Evolutionary conservation across 768 basidiomycete species (phyloP).

Genomic region (Kwoniella bestiolae): DNA sequence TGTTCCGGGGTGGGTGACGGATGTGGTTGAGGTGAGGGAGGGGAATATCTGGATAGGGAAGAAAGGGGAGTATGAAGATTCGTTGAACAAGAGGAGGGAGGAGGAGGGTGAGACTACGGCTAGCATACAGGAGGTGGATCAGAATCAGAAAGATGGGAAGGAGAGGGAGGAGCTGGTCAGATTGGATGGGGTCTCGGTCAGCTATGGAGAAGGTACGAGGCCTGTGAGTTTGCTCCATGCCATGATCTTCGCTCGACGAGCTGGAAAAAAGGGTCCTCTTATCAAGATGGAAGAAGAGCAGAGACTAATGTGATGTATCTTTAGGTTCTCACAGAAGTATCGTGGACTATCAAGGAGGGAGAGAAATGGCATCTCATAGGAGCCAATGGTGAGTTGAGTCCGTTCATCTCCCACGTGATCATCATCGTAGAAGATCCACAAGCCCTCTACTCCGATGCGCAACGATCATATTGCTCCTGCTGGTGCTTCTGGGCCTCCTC

Average conservation of each 20-base stretch:
- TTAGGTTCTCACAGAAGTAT: slow-evolving; percentile 75
- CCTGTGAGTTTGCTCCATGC: slow-evolving; percentile 13
- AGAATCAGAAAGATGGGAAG: neutral
- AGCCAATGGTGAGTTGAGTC: slow-evolving; percentile 68
- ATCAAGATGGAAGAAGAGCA: no score
- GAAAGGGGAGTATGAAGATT: slow-evolving; percentile 58
- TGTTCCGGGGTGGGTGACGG: slow-evolving; percentile 53
- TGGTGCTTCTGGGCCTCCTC: no score
- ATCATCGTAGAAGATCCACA: no score
- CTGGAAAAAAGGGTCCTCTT: no score
- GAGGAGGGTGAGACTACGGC: neutral
- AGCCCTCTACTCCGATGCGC: neutral
- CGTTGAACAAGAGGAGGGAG: slow-evolving; percentile 1
- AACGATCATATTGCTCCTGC: neutral
- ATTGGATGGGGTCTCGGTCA: slow-evolving; percentile 70
- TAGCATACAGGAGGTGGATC: slow-evolving; percentile 9
- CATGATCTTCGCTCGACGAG: neutral
- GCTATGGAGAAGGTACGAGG: slow-evolving; percentile 68
- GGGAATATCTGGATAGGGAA: slow-evolving; percentile 64
- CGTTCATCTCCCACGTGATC: neutral
- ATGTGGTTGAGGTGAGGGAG: slow-evolving; percentile 47
- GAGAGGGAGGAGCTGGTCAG: slow-evolving; percentile 59
- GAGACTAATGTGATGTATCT: slow-evolving; percentile 8
- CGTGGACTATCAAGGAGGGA: slow-evolving; percentile 80
- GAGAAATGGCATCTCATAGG: slow-evolving; percentile 91